Base-by-base conservation (phyloP, 306 rosid genomes). In the Rosa persica region DNA sequence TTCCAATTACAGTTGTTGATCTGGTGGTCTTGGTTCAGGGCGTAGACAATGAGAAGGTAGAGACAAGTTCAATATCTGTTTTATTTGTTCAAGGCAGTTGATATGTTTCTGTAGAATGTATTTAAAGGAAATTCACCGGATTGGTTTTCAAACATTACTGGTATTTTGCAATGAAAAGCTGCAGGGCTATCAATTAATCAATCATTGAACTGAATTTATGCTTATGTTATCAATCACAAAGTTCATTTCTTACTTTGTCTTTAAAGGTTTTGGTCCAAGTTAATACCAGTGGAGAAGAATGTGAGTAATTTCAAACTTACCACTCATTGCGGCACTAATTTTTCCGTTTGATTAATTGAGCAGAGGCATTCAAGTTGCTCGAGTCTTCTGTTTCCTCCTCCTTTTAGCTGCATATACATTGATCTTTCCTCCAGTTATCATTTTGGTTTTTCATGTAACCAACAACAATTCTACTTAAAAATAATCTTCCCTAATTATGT, bases 11-110 rank as follows among this genome's bases (percentile, higher is more conserved):
- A n/a, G n/a, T n/a, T n/a, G n/a, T n/a, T n/a, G n/a, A n/a, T n/a
- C n/a, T n/a, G n/a, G n/a, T n/a, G n/a, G n/a, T n/a, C n/a, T n/a
- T 93, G 96, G 88, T 91, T 83, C 87, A 93, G 90, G 92, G 96
- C 5, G 91, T 93, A 72, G 97, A 91, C 84, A 93, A 87, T 86
- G 90, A 72, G 81, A 93, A 93, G 98, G 98, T 93, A 86, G 80
- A 79, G 67, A 72, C 80, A 58, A n/a, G 67, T 70, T 69, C 82
- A 67, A 52, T 80, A 57, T 78, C 70, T 66, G 57, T 72, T 77
- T 65, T 81, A 72, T 49, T 19, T 81, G 46, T n/a, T n/a, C n/a
- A n/a, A n/a, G n/a, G n/a, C n/a, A n/a, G n/a, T n/a, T n/a, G n/a
- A n/a, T n/a, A n/a, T n/a, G n/a, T n/a, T n/a, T n/a, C n/a, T n/a